phyloP scores from a whole-genome alignment of 2,329 filamentous ascomycete species.

The Alternaria infectoria region DNA sequence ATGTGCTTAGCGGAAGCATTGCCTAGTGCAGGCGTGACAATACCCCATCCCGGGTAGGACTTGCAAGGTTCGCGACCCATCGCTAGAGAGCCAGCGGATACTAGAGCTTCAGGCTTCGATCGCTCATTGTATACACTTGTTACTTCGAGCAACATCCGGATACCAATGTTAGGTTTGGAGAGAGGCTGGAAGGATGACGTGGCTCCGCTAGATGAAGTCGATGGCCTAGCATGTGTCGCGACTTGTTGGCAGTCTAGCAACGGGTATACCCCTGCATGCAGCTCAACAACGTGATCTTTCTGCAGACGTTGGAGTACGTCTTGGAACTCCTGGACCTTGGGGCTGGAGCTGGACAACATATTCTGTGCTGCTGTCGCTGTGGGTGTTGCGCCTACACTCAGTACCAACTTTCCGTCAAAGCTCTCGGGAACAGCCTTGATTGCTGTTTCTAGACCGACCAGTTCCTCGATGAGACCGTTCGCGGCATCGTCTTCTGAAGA shows the following conservation, averaged over 20 bases:
- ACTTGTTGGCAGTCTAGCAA: conserved; percentile 80
- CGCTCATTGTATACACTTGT: conserved; percentile 66
- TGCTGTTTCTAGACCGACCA: conserved; percentile 60
- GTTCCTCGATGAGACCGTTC: conserved; percentile 64
- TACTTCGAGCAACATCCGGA: conserved; percentile 75
- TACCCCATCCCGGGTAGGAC: conserved; percentile 73
- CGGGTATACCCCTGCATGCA: conserved; percentile 80
- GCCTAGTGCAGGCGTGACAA: conserved; percentile 66
- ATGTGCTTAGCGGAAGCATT: conserved; percentile 25
- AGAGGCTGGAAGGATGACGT: conserved; percentile 43
- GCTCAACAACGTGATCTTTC: conserved; percentile 59
- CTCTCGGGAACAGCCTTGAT: conserved; percentile 47
- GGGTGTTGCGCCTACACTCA: conserved; percentile 79
- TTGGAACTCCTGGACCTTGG: conserved; percentile 50
- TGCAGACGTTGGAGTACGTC: conserved; percentile 49
- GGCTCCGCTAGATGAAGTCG: conserved; percentile 17
- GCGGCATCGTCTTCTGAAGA: conserved; percentile 65
- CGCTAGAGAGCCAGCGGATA: conserved; percentile 72
- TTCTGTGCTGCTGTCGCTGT: conserved; percentile 73
- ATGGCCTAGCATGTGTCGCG: conserved; percentile 68
- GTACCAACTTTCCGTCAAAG: conserved; percentile 50
- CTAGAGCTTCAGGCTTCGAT: conserved; percentile 65
- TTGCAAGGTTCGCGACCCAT: conserved; percentile 76
- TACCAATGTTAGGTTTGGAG: conserved; percentile 64
- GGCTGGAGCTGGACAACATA: conserved; percentile 50